Percentiles rank a stretch among this genome's conserved stretches.
These are phyloP conservation scores for Solanum hybrid DNA, from an alignment of 305 asterid genomes.

Conservation along the genomic window DNA sequence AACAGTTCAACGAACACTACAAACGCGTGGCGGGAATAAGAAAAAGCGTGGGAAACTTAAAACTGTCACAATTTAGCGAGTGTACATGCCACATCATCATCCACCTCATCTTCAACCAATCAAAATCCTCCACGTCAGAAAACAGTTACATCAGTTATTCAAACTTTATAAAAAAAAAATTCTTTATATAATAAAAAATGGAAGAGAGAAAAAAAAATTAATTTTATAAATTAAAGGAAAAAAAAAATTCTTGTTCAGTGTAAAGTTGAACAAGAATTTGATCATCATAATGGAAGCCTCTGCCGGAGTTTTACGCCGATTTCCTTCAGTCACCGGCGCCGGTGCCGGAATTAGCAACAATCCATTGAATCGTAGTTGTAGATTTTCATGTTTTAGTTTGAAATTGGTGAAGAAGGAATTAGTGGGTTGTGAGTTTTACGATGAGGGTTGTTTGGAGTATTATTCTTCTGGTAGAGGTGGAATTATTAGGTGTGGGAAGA, in stretches of 20 bases:
- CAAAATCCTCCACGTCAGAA: neutral
- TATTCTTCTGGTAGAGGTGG: conserved; percentile 8
- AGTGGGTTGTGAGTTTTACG: conserved; percentile 25
- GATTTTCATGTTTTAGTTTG: neutral
- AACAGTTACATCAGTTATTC: neutral
- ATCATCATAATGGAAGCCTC: neutral
- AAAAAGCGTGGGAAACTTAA: conserved; percentile 36
- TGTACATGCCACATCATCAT: conserved; percentile 9
- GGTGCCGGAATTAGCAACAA: neutral
- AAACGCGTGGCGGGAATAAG: conserved; percentile 19
- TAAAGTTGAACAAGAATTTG: neutral
- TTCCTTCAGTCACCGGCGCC: neutral
- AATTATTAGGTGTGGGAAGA: conserved; percentile 18
- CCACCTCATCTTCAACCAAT: conserved; percentile 7
- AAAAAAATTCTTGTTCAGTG: neutral
- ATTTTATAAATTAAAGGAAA: no score
- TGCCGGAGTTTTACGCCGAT: neutral
- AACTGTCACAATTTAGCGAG: conserved; percentile 16
- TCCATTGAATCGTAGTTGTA: neutral
- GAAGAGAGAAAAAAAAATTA: neutral
- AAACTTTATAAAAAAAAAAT: no score
- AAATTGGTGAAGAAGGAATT: neutral
- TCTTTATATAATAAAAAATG: neutral
- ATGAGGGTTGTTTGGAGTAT: conserved; percentile 46
- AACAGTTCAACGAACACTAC: neutral